These are phyloP conservation scores for Raphidocelis subcapitata DNA, from an alignment of 139 green algal species.

Conservation along the genomic window DNA sequence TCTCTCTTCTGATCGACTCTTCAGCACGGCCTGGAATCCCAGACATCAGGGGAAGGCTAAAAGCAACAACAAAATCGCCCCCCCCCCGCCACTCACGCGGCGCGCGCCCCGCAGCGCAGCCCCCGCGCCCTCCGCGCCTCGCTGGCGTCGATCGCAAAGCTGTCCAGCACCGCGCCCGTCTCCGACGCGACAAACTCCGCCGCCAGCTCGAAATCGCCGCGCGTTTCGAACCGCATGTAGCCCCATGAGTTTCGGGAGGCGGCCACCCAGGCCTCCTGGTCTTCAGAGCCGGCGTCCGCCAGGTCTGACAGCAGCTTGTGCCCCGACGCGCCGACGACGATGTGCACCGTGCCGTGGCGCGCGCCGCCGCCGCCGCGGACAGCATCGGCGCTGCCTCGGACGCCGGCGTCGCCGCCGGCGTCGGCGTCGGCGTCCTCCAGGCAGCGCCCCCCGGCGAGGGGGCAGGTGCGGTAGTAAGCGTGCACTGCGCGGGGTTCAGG, in stretches of 20 bases:
- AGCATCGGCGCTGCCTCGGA: background rate
- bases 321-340: slow-evolving; percentile 57
- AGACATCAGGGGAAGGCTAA: too few species aligned
- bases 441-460: slow-evolving; percentile 26
- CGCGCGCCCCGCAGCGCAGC: too few species aligned
- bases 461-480: slow-evolving; percentile 69
- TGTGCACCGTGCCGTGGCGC: slow-evolving; percentile 51
- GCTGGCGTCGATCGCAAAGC: slow-evolving; percentile 3
- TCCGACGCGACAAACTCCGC: slow-evolving; percentile 23
- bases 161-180: slow-evolving; percentile 20
- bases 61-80: too few species aligned
- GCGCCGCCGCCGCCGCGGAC: slow-evolving; percentile 25
- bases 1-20: too few species aligned
- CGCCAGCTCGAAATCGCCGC: slow-evolving; percentile 7
- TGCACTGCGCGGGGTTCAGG: too few species aligned
- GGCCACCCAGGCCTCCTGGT: slow-evolving; percentile 59
- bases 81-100: too few species aligned
- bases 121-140: too few species aligned
- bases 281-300: slow-evolving; percentile 31
- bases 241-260: slow-evolving; percentile 17
- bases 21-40: too few species aligned
- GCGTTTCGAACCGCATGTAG: slow-evolving; percentile 37
- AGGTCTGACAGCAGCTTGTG: slow-evolving; percentile 50
- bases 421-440: too few species aligned
- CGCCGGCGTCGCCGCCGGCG: background rate